phyloP scores from a whole-genome alignment of 2,329 filamentous ascomycete genomes.

The Colletotrichum karsti region DNA sequence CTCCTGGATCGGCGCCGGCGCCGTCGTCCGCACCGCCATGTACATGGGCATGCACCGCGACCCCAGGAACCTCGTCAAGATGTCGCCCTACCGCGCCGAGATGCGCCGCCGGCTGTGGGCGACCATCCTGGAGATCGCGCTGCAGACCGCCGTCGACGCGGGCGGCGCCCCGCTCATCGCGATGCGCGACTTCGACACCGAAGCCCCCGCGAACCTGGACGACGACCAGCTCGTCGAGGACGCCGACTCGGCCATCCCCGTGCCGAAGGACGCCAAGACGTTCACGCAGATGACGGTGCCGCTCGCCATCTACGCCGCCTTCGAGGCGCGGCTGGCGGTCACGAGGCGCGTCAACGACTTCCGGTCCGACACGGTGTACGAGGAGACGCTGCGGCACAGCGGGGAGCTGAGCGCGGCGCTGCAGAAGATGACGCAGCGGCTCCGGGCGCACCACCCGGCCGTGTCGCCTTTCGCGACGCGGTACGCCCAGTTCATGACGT shows the following conservation, averaged over 20 bases:
- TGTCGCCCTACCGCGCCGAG: conserved; percentile 58
- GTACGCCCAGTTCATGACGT: conserved; percentile 51
- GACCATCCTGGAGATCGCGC: conserved; percentile 62
- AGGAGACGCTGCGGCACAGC: conserved; percentile 55
- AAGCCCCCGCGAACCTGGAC: conserved; percentile 58
- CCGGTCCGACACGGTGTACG: conserved; percentile 50
- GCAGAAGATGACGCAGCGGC: conserved; percentile 43
- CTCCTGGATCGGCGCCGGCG: conserved; percentile 60
- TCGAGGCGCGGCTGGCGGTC: conserved; percentile 52
- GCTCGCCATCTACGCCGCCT: conserved; percentile 53
- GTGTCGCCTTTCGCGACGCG: conserved; percentile 50
- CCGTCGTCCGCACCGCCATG: conserved; percentile 61
- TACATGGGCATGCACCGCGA: conserved; percentile 68
- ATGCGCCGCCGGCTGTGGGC: conserved; percentile 66
- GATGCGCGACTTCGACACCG: conserved; percentile 57
- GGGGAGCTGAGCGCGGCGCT: conserved; percentile 51
- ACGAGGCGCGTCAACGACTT: conserved; percentile 57
- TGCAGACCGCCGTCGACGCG: conserved; percentile 59
- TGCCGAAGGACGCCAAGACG: conserved; percentile 32
- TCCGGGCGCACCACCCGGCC: conserved; percentile 29
- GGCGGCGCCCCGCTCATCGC: conserved; percentile 59
- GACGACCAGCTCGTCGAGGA: conserved; percentile 58
- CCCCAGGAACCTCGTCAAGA: conserved; percentile 56
- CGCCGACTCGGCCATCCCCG: conserved; percentile 27
- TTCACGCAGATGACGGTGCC: conserved; percentile 61